Evolutionary conservation across 1,284 basidiomycete genomes (phyloP), one percentile per base, ranked within the genome.

Genomic region (Heliocybe sulcata): DNA sequence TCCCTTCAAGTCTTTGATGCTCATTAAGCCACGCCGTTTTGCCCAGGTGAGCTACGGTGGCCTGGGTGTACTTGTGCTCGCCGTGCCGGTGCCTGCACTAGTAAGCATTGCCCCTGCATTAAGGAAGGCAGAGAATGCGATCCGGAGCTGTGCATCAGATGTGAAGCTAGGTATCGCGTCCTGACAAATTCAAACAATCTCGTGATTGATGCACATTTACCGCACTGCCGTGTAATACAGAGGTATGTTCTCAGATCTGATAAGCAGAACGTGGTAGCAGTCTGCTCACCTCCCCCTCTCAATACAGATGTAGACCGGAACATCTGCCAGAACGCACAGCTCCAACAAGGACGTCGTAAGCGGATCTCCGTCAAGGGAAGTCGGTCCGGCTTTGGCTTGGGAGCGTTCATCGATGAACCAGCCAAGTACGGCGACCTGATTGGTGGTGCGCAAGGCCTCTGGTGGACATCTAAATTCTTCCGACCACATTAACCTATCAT

Each of bases 321-420:
- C 26, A 52, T 61, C 1, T 81, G 79, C 55, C 60, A 63, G 31
- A 81, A 80, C 55, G 64, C 68, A 4, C 63, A 67, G 27, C 65
- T 81, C 1, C 80, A 80, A 60, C 65, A 66, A n/a, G 70, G 71
- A 2, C 35, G 55, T 33, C 63, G 58, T 25, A 79, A 79, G 77
- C 55, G 55, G 26, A 63, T 75, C 19, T 83, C 31, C 72, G 67
- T 35, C 58, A 63, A 56, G 73, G 74, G 51, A 35, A 55, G 54
- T 22, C 23, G 47, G n/a, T 26, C 27, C 12, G 20, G 20, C 23
- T 74, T 65, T 64, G 83, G 83, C 3, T 61, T 79, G 3, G 83
- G 83, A n/a, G 71, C 81, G 2, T 83, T 77, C 65, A 62, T 80
- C 10, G 49, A 51, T 0, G 73, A 82, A 58, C 53, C 62, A 8